A percentile compares a stretch with the other conserved stretches of the same genome.
Conservation (phyloP, 192 early-diverging fungal species). For the Geranomyces variabilis region DNA sequence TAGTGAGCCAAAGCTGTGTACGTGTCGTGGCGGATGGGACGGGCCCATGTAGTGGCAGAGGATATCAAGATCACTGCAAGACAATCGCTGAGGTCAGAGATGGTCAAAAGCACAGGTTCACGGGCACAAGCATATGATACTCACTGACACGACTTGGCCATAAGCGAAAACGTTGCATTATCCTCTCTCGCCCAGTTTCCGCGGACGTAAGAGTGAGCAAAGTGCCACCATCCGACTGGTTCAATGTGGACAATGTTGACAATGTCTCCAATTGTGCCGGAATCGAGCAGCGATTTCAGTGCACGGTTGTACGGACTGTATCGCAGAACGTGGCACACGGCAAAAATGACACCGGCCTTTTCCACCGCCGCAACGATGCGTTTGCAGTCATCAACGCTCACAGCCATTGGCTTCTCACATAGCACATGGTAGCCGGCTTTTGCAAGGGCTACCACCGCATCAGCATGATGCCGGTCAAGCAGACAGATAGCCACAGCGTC, state of each 20-base stretch:
- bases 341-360: constrained; percentile 46
- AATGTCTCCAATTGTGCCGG: constrained; percentile 58
- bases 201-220: constrained; percentile 67
- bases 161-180: constrained; percentile 58
- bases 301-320: constrained; percentile 62
- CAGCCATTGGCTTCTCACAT: constrained; percentile 72
- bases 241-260: constrained; percentile 68
- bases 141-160: constrained; percentile 58
- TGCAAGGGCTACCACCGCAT: constrained; percentile 56
- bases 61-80: constrained; percentile 60
- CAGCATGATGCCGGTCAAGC: constrained; percentile 54
- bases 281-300: constrained; percentile 60
- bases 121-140: constrained; percentile 7
- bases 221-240: constrained; percentile 70
- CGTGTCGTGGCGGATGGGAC: constrained; percentile 36
- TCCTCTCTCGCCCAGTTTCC: constrained; percentile 67
- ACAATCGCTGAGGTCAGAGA: constrained; percentile 1
- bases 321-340: constrained; percentile 55
- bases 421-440: constrained; percentile 61
- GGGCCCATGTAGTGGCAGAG: constrained; percentile 46
- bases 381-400: constrained; percentile 51
- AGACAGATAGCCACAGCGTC: constrained; percentile 55
- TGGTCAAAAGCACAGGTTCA: background rate
- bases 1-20: constrained; percentile 64
- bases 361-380: constrained; percentile 51